Evolutionary conservation across 225 moss, liverwort and hornwort species (phyloP).

Genomic region (Physcomitrellopsis africana): DNA sequence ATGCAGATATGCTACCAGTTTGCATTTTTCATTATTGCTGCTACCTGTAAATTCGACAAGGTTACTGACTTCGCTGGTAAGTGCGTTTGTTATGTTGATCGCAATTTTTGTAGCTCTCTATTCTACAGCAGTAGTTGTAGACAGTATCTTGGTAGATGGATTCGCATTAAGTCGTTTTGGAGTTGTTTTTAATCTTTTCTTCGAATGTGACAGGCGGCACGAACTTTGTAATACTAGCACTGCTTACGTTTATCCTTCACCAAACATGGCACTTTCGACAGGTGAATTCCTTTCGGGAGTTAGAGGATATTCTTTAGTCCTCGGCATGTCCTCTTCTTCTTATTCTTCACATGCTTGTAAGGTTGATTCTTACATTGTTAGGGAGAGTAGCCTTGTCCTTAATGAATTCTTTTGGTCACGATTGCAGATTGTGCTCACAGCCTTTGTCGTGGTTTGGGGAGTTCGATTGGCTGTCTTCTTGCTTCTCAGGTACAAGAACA

Average conservation of each 20-base stretch:
- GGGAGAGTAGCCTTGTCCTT: not conserved
- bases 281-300: slow-evolving; percentile 37
- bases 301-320: slow-evolving; percentile 5
- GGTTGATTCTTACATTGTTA: not conserved
- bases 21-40: slow-evolving; percentile 77
- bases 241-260: slow-evolving; percentile 79
- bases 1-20: slow-evolving; percentile 74
- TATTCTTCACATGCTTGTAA: not conserved
- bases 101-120: not conserved
- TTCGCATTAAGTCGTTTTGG: slow-evolving; percentile 4
- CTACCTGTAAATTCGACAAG: slow-evolving; percentile 87
- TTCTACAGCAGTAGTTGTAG: not conserved
- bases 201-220: slow-evolving; percentile 47
- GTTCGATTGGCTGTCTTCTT: slow-evolving; percentile 56
- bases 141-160: not conserved
- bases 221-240: slow-evolving; percentile 86
- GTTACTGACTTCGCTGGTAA: slow-evolving; percentile 94
- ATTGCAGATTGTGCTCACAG: slow-evolving; percentile 59
- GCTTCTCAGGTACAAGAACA: slow-evolving; percentile 51
- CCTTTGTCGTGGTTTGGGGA: slow-evolving; percentile 60
- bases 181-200: not conserved
- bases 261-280: slow-evolving; percentile 81
- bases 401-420: not conserved
- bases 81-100: slow-evolving; percentile 19
- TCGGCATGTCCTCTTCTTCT: not conserved